Percentiles rank a stretch among this genome's conserved stretches.
These are phyloP conservation scores for Termitomyces sp. DNA, from an alignment of 768 basidiomycete genomes.

Conservation along the genomic window DNA sequence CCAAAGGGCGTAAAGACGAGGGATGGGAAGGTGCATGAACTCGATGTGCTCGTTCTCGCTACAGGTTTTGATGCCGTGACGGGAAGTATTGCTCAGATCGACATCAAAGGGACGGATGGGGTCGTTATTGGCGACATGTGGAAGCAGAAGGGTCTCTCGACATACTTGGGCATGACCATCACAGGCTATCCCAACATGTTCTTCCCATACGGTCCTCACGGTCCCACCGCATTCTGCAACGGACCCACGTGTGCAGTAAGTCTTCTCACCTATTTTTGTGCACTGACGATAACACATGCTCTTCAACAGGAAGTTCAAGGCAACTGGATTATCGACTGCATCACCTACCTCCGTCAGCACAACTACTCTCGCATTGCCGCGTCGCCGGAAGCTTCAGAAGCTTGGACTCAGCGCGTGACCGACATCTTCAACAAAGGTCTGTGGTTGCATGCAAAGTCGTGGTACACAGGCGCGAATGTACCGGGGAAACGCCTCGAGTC, in stretches of 20 bases:
- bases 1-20: conserved; percentile 8
- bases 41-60: conserved; percentile 19
- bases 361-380: conserved; percentile 9
- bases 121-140: conserved; percentile 16
- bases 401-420: conserved; percentile 9
- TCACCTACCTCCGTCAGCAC: conserved; percentile 13
- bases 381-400: conserved; percentile 7
- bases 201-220: conserved; percentile 21
- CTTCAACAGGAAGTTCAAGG: conserved; percentile 18
- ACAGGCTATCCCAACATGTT: conserved; percentile 21
- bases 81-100: conserved; percentile 16
- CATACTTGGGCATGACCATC: conserved; percentile 16
- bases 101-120: conserved; percentile 16
- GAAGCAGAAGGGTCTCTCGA: conserved; percentile 12
- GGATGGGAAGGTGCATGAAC: conserved; percentile 16
- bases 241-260: conserved; percentile 19
- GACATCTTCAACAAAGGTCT: conserved; percentile 7
- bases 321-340: conserved; percentile 18
- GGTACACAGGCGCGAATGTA: conserved; percentile 22
- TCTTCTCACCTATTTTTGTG: neutral
- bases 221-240: conserved; percentile 19
- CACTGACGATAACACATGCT: neutral
- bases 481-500: conserved; percentile 18
- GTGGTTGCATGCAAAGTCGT: conserved; percentile 16
- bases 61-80: conserved; percentile 22